Evolutionary conservation across 108 stramenopile genomes (phyloP), one percentile per base, ranked within the genome.

Genomic region (Seminavis robusta): DNA sequence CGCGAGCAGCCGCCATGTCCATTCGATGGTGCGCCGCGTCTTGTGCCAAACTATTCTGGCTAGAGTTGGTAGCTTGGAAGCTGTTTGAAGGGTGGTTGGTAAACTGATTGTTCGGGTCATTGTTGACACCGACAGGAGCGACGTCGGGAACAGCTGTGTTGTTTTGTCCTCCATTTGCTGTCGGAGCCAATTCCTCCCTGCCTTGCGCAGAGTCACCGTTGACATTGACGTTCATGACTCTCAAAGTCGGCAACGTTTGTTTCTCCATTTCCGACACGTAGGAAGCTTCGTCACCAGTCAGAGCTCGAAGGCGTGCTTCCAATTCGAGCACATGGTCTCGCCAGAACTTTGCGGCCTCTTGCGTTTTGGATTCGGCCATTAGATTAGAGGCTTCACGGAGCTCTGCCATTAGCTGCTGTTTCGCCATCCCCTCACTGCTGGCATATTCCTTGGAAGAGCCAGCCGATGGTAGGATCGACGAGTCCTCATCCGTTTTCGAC

Each of bases 311-410:
- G 28, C 71, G 33, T 21, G 59, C 66, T 65, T 82, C 76, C 29
- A 90, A 63, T 29, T 86, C 79, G 6, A 78, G 65, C 21, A 87
- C 76, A 52, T 90, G 89, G n/a, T 72, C 68, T 53, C 61, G 62
- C 89, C 89, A 90, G 52, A 90, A 90, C 21, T 51, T 36, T 8
- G 73, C 67, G 1, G 89, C 83, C 40, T 90, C 89, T 5, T 78
- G 73, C n/a, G 80, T 86, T 9, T 67, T 68, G 20, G 83, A 80
- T 29, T 79, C 83, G 0, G 62, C 44, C 83, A 90, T 84, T 6
- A 90, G 27, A 28, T 67, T 71, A 26, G 68, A 69, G 34, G 89
- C 86, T 63, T 90, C 85, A 28, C 70, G 46, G 8, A 90, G 74
- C 47, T 90, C 89, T 3, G 83, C 80, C 57, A 73, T 56, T 21